Evolutionary conservation across 768 basidiomycete genomes (phyloP).

Genomic region (Kwoniella mangroviensis): DNA sequence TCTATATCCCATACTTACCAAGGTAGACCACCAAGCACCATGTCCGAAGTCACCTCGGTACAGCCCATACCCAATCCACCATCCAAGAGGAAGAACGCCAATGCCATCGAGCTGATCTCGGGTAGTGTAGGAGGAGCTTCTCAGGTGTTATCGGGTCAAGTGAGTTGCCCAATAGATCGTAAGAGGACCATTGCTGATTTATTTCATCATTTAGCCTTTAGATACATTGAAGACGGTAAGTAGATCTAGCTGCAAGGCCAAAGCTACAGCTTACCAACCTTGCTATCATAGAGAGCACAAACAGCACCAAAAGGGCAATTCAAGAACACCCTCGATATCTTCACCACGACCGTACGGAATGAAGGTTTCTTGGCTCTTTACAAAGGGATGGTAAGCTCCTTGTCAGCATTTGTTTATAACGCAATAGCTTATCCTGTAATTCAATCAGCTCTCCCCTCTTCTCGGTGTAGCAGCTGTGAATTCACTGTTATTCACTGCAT

Average conservation of each 20-base stretch:
- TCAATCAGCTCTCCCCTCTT: conserved; percentile 71
- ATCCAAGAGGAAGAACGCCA: conserved; percentile 39
- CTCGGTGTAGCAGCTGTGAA: conserved; percentile 94
- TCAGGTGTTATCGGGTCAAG: conserved; percentile 93
- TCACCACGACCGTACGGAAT: conserved; percentile 74
- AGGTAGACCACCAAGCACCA: neutral
- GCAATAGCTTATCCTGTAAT: neutral
- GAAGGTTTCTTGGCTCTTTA: conserved; percentile 94
- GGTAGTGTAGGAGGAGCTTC: conserved; percentile 90
- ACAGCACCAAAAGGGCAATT: conserved; percentile 59
- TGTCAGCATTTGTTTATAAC: neutral
- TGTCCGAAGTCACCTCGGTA: conserved; percentile 30
- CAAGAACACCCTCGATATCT: conserved; percentile 94
- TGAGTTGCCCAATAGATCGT: conserved; percentile 53
- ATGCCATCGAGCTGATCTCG: conserved; percentile 67
- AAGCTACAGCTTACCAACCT: too few species aligned
- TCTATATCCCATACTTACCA: too few species aligned
- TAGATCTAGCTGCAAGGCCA: neutral
- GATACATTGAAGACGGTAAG: conserved; percentile 56
- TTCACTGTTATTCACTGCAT: conserved; percentile 90
- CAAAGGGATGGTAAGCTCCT: conserved; percentile 69
- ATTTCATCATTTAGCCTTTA: conserved; percentile 40
- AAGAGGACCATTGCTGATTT: neutral
- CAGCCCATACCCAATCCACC: conserved; percentile 40
- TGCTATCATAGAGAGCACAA: too few species aligned